Percentiles rank a stretch among this genome's conserved stretches.
Evolutionary conservation across 345 rosid species (phyloP).

Genomic region (Zanthoxylum bungeanum): DNA sequence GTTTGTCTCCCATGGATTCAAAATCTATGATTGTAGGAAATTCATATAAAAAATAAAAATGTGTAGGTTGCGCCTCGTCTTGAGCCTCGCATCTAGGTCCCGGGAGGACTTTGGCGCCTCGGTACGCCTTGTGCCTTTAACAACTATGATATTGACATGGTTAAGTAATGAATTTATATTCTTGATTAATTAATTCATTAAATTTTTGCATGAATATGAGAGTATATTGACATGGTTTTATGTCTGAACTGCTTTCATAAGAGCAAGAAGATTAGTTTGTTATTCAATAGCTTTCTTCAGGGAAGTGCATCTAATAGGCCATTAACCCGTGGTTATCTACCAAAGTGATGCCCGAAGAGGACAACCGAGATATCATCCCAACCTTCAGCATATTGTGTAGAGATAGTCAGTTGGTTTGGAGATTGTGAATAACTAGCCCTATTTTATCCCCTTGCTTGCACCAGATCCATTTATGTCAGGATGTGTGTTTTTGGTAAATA

Average conservation of each 20-base stretch:
- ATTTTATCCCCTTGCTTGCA: background rate
- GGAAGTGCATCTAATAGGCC: background rate
- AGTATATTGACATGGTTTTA: background rate
- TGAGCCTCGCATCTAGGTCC: no score
- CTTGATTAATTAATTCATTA: background rate
- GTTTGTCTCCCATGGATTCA: no score
- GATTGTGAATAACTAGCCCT: background rate
- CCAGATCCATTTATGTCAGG: background rate
- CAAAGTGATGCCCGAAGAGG: background rate
- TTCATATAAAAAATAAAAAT: no score
- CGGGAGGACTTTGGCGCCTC: no score
- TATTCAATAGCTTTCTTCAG: background rate
- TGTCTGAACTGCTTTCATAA: background rate
- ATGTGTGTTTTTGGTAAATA: background rate
- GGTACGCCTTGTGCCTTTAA: no score
- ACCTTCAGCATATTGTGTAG: background rate
- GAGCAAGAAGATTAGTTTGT: background rate
- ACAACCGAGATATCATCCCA: background rate
- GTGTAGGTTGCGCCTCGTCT: no score
- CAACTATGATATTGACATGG: no score
- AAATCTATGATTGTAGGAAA: no score
- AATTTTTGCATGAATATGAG: background rate
- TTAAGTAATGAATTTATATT: no score
- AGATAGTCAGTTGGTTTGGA: background rate
- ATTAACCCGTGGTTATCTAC: background rate